phyloP scores from a whole-genome alignment of 345 rosid species.

The Punica granatum region DNA sequence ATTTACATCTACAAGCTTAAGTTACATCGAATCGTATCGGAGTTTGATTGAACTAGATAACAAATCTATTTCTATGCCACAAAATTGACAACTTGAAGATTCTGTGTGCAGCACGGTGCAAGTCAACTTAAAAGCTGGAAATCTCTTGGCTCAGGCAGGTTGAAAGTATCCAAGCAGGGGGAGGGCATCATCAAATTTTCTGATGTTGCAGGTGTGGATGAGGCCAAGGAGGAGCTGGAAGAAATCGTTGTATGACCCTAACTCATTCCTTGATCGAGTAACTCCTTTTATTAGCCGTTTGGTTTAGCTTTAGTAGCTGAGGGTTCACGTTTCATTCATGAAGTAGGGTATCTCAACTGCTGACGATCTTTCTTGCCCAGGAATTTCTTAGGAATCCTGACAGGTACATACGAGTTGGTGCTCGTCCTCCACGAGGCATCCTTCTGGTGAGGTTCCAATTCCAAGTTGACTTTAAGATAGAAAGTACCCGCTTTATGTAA shows the following conservation, averaged over 20 bases:
- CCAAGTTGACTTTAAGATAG: neutral
- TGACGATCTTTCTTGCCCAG: slow-evolving; percentile 32
- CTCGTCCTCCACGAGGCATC: slow-evolving; percentile 98
- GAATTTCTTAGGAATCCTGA: slow-evolving; percentile 96
- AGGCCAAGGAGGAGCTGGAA: slow-evolving; percentile 97
- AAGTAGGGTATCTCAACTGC: slow-evolving; percentile 11
- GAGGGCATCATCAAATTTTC: slow-evolving; percentile 82
- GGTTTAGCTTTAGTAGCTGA: slow-evolving; percentile 5
- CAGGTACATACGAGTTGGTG: slow-evolving; percentile 70
- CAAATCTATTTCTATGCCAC: neutral
- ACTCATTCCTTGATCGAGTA: neutral
- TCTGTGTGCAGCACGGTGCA: slow-evolving; percentile 50
- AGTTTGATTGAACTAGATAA: neutral
- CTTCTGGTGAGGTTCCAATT: slow-evolving; percentile 57
- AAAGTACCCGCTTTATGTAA: neutral
- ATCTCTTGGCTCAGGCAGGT: slow-evolving; percentile 53
- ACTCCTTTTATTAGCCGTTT: slow-evolving; percentile 6
- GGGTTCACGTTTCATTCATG: slow-evolving; percentile 14
- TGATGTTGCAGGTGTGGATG: slow-evolving; percentile 97
- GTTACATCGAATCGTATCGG: no score
- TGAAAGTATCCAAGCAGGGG: slow-evolving; percentile 62
- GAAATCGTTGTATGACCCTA: slow-evolving; percentile 73
- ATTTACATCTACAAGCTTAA: no score
- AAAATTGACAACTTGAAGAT: neutral
- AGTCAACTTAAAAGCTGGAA: slow-evolving; percentile 76